phyloP scores from a whole-genome alignment of 768 basidiomycete species.

The Psilocybe azurescens region DNA sequence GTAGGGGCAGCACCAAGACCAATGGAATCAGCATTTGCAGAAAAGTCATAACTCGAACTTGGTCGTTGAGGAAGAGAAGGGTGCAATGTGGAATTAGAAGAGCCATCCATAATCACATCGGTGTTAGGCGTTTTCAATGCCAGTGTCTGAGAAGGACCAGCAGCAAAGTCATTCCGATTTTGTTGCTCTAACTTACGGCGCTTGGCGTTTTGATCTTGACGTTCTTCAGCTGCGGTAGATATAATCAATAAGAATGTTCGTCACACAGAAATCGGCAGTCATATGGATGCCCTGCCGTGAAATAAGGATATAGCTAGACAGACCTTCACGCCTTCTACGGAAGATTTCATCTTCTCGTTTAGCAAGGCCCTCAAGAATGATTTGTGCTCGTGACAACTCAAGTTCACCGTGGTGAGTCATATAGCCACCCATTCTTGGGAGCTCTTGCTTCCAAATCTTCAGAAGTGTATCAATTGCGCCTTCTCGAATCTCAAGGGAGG shows the following conservation, averaged over 20 bases:
- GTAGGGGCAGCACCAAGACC: slow-evolving; percentile 72
- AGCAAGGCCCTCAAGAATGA: slow-evolving; percentile 96
- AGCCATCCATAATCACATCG: slow-evolving; percentile 37
- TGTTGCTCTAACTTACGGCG: slow-evolving; percentile 75
- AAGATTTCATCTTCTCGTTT: slow-evolving; percentile 96
- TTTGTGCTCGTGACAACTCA: slow-evolving; percentile 84
- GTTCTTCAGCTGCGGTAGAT: slow-evolving; percentile 78
- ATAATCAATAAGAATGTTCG: slow-evolving; percentile 32
- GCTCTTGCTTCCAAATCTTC: slow-evolving; percentile 93
- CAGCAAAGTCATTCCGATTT: slow-evolving; percentile 41
- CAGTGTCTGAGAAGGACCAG: slow-evolving; percentile 55
- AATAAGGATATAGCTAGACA: slow-evolving; percentile 37
- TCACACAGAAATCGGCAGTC: slow-evolving; percentile 22
- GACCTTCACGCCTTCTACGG: slow-evolving; percentile 88
- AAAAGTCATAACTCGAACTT: slow-evolving; percentile 65
- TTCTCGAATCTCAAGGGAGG: slow-evolving; percentile 98
- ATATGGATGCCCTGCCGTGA: slow-evolving; percentile 18
- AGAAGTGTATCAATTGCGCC: slow-evolving; percentile 98
- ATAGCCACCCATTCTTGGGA: slow-evolving; percentile 97
- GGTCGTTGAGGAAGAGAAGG: slow-evolving; percentile 72
- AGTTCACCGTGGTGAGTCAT: slow-evolving; percentile 92
- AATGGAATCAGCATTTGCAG: slow-evolving; percentile 78
- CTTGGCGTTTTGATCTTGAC: slow-evolving; percentile 91
- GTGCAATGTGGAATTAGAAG: slow-evolving; percentile 44
- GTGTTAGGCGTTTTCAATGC: slow-evolving; percentile 52